Evolutionary conservation across 2,329 filamentous ascomycete genomes (phyloP), one percentile per base, ranked within the genome.

Genomic region (Chaetothyriales sp.): DNA sequence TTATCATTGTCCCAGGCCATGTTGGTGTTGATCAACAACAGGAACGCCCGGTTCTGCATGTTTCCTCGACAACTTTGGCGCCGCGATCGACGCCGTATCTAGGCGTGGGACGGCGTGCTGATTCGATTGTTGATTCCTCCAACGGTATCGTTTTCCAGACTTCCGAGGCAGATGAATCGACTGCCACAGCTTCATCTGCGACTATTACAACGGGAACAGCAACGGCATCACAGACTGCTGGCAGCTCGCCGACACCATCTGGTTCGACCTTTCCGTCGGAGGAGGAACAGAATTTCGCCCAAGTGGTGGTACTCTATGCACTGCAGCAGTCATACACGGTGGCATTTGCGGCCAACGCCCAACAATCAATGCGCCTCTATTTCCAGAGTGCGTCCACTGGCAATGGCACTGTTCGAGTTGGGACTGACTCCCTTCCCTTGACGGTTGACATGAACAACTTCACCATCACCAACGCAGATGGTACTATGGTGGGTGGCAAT

Each of bases 161-260:
- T 19, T 51, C 59, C n/a, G 62, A 62, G 10, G 57, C 65, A 6
- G 26, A 51, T 2, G 61, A 53, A 18, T 53, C 53, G 9, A 43
- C 55, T 18, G 48, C 55, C 6, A 44, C 53, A 18, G 44, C 56
- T 12, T 44, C 60, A 32, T 56, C 58, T 15, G 39, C 49, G 18
- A 43, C 53, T 7, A 54, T 49, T 12, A 36, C 53, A 4, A 26
- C 9, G 63, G 64, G 1, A 71, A 74, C 57, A 70, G 74, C 49
- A 73, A 74, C 60, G 62, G 65, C n/a, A 66, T 74, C 45, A 66
- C 68, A n/a, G 70, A 73, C 55, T 63, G 49, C 54, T 9, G 49
- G 50, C 12, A 45, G 57, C 8, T 45, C 59, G 25, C 55, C 56
- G 25, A 48, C 54, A 15, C 47, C 55, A 15, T 51, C 61, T 36